Conservation (phyloP, 2,329 filamentous ascomycete genomes). For the Neonectria sp. region DNA sequence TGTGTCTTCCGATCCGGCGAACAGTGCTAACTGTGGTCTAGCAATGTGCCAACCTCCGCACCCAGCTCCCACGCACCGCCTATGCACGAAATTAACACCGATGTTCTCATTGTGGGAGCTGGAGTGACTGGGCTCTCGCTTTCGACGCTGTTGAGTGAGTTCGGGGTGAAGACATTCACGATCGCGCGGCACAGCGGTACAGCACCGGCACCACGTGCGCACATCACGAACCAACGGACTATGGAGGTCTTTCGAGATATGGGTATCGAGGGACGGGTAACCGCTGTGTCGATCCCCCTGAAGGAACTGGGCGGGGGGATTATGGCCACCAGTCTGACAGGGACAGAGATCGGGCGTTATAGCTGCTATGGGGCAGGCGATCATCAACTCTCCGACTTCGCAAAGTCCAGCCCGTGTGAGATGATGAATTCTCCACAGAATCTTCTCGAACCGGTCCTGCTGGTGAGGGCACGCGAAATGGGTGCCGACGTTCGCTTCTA, state of each 20-base stretch:
- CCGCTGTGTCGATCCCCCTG: constrained; percentile 22
- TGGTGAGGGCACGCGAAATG: constrained; percentile 17
- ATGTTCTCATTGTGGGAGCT: constrained; percentile 29
- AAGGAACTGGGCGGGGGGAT: constrained; percentile 17
- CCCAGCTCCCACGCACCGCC: not conserved
- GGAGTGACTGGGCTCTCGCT: constrained; percentile 25
- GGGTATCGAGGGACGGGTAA: constrained; percentile 25
- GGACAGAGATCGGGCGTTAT: constrained; percentile 31
- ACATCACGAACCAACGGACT: constrained; percentile 32
- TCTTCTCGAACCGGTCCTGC: constrained; percentile 24
- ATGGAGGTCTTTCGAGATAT: constrained; percentile 35
- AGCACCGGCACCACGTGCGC: constrained; percentile 27
- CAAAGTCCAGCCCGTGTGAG: constrained; percentile 29
- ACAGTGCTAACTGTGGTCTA: not conserved
- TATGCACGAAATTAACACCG: constrained; percentile 26
- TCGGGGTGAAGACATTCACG: constrained; percentile 12
- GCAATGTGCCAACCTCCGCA: not conserved
- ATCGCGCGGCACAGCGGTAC: constrained; percentile 36
- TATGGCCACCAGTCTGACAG: constrained; percentile 33
- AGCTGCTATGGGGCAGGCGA: constrained; percentile 30
- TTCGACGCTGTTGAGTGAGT: constrained; percentile 18
- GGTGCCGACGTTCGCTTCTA: constrained; percentile 31
- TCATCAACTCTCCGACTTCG: constrained; percentile 28
- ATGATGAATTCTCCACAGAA: constrained; percentile 30
- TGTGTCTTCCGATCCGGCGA: not conserved